A percentile compares a stretch with the other conserved stretches of the same genome.
Conservation (phyloP, 2,329 filamentous ascomycete species). For the Clathrospora elynae region DNA sequence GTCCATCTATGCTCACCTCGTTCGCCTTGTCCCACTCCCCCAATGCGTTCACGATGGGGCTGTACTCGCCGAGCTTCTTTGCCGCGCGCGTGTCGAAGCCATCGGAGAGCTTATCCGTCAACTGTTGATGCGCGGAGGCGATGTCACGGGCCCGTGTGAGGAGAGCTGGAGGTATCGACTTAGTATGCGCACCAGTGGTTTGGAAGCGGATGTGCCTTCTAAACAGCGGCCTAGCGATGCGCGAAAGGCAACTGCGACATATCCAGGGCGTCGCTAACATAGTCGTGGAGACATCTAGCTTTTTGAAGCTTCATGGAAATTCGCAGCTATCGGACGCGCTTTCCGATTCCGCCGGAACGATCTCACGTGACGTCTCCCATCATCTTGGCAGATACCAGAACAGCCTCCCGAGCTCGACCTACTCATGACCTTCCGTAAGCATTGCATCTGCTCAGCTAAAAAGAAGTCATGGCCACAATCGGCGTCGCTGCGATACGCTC, state of each 20-base stretch:
- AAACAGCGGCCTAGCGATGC: conserved; percentile 42
- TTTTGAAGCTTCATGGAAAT: conserved; percentile 15
- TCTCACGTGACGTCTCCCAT: conserved; percentile 32
- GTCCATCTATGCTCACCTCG: conserved; percentile 53
- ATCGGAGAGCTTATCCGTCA: conserved; percentile 58
- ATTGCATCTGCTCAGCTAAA: background rate
- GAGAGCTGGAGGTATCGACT: conserved; percentile 59
- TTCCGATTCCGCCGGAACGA: conserved; percentile 29
- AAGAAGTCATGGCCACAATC: conserved; percentile 14
- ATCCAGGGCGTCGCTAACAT: conserved; percentile 53
- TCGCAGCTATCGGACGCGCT: conserved; percentile 24
- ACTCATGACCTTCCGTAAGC: conserved; percentile 24
- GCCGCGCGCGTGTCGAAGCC: conserved; percentile 62
- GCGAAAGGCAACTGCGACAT: conserved; percentile 55
- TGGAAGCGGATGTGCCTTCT: conserved; percentile 38
- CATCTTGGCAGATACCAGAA: conserved; percentile 5
- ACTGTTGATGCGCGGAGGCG: conserved; percentile 60
- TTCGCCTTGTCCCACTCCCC: conserved; percentile 63
- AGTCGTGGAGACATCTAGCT: conserved; percentile 11
- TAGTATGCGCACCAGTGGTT: conserved; percentile 30
- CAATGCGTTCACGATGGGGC: conserved; percentile 58
- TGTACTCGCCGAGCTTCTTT: conserved; percentile 63
- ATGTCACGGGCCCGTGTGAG: conserved; percentile 61
- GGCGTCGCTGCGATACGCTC: conserved; percentile 14
- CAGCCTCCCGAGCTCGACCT: conserved; percentile 8